Conservation (phyloP, 192 early-diverging fungal genomes). For the Umbelopsis sp. region DNA sequence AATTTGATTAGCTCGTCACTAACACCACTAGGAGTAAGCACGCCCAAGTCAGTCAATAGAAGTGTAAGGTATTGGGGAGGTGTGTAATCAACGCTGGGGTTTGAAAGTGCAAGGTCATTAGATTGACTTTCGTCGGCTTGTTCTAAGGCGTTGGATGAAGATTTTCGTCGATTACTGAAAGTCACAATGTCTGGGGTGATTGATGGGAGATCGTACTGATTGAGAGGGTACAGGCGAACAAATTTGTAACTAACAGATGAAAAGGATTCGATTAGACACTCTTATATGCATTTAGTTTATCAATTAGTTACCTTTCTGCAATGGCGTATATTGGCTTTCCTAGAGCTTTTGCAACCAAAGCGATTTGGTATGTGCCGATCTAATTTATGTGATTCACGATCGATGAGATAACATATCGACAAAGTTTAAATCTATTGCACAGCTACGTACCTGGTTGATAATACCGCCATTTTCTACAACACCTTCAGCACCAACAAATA, state of each 20-base stretch:
- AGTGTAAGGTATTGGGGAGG: constrained; percentile 90
- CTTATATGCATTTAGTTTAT: not conserved
- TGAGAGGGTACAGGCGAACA: constrained; percentile 92
- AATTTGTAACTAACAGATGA: constrained; percentile 89
- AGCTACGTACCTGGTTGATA: constrained; percentile 76
- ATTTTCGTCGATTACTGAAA: constrained; percentile 35
- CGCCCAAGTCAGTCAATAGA: constrained; percentile 89
- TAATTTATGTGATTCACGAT: constrained; percentile 19
- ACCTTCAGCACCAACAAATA: constrained; percentile 97
- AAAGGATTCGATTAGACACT: not conserved
- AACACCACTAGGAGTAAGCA: constrained; percentile 89
- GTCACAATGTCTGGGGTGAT: constrained; percentile 68
- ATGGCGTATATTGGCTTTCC: constrained; percentile 95
- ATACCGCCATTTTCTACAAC: constrained; percentile 97
- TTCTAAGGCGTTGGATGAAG: constrained; percentile 10
- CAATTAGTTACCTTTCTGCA: constrained; percentile 77
- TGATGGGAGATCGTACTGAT: constrained; percentile 91
- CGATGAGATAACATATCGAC: not conserved
- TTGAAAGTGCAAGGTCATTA: constrained; percentile 43
- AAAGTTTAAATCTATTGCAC: not conserved
- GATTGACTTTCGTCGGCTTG: constrained; percentile 17
- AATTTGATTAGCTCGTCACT: constrained; percentile 85
- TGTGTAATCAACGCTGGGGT: constrained; percentile 91
- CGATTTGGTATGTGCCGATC: constrained; percentile 96
- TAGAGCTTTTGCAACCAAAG: constrained; percentile 92